Base-by-base conservation (phyloP, 2,329 filamentous ascomycete species). In the Arthrinium puccinioides region DNA sequence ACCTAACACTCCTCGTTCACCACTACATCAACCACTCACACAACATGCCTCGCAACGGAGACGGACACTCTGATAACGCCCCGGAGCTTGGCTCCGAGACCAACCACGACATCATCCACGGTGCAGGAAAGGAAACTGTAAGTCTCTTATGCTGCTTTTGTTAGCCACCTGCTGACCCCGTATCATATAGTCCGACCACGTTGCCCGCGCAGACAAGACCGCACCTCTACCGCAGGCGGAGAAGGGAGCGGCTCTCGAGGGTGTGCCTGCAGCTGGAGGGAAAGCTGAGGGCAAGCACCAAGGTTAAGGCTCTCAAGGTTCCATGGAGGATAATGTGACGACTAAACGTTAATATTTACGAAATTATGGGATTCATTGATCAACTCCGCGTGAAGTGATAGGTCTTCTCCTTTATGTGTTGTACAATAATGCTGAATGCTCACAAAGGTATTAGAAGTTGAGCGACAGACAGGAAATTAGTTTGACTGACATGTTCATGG, bases 11-110 rank as follows among this genome's bases (percentile, higher is more conserved):
- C n/a, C 21, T 16, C 11, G 19, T 3, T 16, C 16, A 27, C 24
- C 18, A 36, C 7, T n/a, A 8, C 18, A 14, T 14, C 5, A 13
- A 21, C 18, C 18, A 15, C 24, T 20, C 18, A 21, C 15, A 20
- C 52, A 66, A 39, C 41, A 73, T 72, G 70, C 68, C 69, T 64
- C 65, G 67, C 51, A 56, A 66, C 42, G 68, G 68, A 66, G 64
- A 67, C 49, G 66, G 66, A 37, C 60, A 59, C 44, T 60, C 62
- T 39, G 57, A 73, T 55, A 72, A 72, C 53, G 64, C 64, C 20
- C 27, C 37, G 13, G 49, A 50, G 6, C 34, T 45, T 15, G 37
- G 32, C 41, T 49, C 66, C 23, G 62, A 63, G 38, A 49, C 54
- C 9, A 53, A 52, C 39, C 56, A 68, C 44, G 44, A 64, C 55